Evolutionary conservation across 139 green algal species (phyloP), one percentile per base, ranked within the genome.

Genomic region (Closterium sp.): DNA sequence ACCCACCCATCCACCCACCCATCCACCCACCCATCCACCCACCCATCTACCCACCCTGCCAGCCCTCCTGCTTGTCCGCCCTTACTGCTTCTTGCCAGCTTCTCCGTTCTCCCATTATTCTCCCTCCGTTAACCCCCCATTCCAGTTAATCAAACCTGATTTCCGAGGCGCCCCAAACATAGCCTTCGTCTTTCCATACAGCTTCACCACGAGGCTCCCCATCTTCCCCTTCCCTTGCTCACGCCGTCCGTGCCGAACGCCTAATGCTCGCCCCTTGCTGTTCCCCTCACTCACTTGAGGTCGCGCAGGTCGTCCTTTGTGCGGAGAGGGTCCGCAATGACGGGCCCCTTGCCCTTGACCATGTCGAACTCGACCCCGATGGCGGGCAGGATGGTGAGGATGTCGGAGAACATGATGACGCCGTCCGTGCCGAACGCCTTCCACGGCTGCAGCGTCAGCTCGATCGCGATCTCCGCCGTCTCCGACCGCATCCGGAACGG

Each of bases 371-470:
- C 98, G 28, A 99, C 97, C 90, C 98, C 98, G 84, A 99, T 89
- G 2, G 97, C 97, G 19, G 98, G 98, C 89, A 99, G 96, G 0
- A 98, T 98, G 4, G 98, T 99, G 28, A 99, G 96, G 91, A 99
- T 99, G 95, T 99, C 98, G 70, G 95, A 98, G 96, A 99, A 99
- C 95, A 99, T 98, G 95, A 99, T 99, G 88, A 99, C 98, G 84
- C 97, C 98, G 90, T 99, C 98, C 0, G 98, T 95, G 31, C 97
- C 94, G 95, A 99, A 99, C 1, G 98, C 97, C 21, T 96, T 92
- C 96, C 96, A 99, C 5, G 98, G 98, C 97, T 99, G 98, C 93
- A 99, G 89, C 6, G 97, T 99, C 29, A 99, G 95, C 96, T 98
- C 97, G 29, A 97, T 97, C 42, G 98, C 98, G 90, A 99, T 99